Evolutionary conservation across 1,284 basidiomycete genomes (phyloP).

Genomic region (Irpex sp.): DNA sequence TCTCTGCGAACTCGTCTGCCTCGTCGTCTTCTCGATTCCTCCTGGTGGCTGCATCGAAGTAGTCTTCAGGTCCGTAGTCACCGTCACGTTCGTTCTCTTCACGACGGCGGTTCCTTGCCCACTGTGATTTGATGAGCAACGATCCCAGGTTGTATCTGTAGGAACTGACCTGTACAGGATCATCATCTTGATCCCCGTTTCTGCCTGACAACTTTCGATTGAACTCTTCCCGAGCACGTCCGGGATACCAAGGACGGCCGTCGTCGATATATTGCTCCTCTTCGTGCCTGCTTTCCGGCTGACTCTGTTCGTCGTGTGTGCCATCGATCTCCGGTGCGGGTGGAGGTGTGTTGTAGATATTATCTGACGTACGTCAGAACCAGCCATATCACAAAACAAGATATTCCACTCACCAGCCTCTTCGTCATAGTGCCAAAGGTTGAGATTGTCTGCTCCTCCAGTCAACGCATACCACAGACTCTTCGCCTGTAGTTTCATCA

Average conservation of each 20-base stretch:
- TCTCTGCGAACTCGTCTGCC: conserved; percentile 67
- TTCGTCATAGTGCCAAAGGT: conserved; percentile 56
- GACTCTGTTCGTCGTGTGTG: conserved; percentile 5
- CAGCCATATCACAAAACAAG: neutral
- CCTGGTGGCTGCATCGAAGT: conserved; percentile 66
- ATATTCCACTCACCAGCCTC: conserved; percentile 30
- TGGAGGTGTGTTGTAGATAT: conserved; percentile 9
- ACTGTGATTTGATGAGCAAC: conserved; percentile 36
- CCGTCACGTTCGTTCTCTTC: conserved; percentile 68
- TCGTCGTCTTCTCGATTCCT: conserved; percentile 57
- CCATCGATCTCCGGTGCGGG: conserved; percentile 23
- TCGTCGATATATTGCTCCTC: conserved; percentile 21
- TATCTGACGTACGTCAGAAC: neutral
- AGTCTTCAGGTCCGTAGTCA: conserved; percentile 78
- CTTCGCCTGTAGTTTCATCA: conserved; percentile 81
- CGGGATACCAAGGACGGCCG: conserved; percentile 66
- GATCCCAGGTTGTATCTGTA: neutral
- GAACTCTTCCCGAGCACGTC: conserved; percentile 75
- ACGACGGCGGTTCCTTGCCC: conserved; percentile 70
- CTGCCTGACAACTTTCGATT: conserved; percentile 47
- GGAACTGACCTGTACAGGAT: conserved; percentile 59
- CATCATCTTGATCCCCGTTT: conserved; percentile 48
- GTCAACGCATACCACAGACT: conserved; percentile 80
- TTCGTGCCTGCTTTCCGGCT: conserved; percentile 10
- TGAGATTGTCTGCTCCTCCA: conserved; percentile 65